These are phyloP conservation scores for Colletotrichum musae DNA, from an alignment of 2,329 filamentous ascomycete genomes.

Conservation along the genomic window DNA sequence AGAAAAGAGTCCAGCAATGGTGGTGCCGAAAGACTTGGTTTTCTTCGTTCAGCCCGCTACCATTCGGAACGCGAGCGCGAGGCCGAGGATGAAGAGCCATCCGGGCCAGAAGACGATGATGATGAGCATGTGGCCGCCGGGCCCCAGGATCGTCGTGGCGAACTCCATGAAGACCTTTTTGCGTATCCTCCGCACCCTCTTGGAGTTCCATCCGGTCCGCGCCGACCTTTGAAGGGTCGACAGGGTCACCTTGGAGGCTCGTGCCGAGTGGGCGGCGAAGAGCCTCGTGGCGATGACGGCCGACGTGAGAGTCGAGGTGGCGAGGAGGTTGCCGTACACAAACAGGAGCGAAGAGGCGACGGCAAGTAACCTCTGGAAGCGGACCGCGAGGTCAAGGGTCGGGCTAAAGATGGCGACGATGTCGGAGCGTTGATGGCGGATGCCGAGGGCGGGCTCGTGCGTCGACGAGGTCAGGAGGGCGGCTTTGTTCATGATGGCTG, in stretches of 20 bases:
- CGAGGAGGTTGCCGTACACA: constrained; percentile 50
- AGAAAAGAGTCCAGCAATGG: not conserved
- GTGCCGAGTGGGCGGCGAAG: constrained; percentile 48
- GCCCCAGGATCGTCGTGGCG: constrained; percentile 64
- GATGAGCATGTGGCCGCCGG: constrained; percentile 62
- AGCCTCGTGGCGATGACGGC: constrained; percentile 48
- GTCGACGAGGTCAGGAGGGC: constrained; percentile 56
- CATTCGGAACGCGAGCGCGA: constrained; percentile 52
- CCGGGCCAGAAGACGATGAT: constrained; percentile 71
- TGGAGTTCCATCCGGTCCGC: constrained; percentile 54
- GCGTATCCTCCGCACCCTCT: constrained; percentile 52
- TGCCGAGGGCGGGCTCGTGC: constrained; percentile 50
- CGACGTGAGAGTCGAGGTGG: constrained; percentile 47
- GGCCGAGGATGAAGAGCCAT: constrained; percentile 63
- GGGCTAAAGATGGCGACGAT: constrained; percentile 52
- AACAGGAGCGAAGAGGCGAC: constrained; percentile 50
- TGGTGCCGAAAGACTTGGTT: constrained; percentile 6
- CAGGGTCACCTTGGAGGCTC: constrained; percentile 45
- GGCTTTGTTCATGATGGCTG: constrained; percentile 52
- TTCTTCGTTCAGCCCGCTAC: constrained; percentile 49
- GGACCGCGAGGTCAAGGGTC: constrained; percentile 52
- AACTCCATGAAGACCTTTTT: constrained; percentile 68
- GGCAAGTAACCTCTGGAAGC: constrained; percentile 53
- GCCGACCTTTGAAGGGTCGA: constrained; percentile 33
- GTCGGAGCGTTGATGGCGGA: constrained; percentile 48